Evolutionary conservation across 176 grass and related monocot species (phyloP), one percentile per base, ranked within the genome.

Genomic region (Saccharum officinarum): DNA sequence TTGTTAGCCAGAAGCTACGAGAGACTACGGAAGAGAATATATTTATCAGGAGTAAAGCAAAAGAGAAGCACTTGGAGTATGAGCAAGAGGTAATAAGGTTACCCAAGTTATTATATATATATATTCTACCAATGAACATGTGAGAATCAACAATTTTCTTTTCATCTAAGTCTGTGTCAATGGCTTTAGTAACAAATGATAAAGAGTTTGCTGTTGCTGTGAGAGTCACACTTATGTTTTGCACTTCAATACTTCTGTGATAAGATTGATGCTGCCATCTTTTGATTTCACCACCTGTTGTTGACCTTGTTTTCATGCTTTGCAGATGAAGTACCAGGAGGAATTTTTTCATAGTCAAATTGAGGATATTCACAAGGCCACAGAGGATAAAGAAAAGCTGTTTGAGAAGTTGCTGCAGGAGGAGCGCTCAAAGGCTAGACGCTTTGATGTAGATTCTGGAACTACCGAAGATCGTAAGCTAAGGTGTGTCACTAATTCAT

Each of bases 261-360:
- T 69, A 46, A 8, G 16, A 36, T 75, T 36, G 34, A 20, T 76
- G 65, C 12, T 73, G 36, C 5, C 20, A 55, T 75, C 15, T 65
- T 65, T 59, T 17, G 25, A 42, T 75, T 59, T 88, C 28, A 66
- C 87, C 18, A 40, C 12, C 18, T 23, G 41, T 68, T 16, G 31
- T n/a, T 86, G 16, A 81, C 57, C n/a, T 41, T 55, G 26, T 68
- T 83, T 90, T 6, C 87, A 40, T 72, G 44, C 23, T 69, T 83
- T 75, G 72, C 73, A 97, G 95, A 95, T 98, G 95, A 82, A 93
- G 4, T 83, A 59, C 38, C 93, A 93, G 69, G 91, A 98, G 39
- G 49, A 78, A 0, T 95, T 95, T 82, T 95, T 98, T 42, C 72
- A 91, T 76, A 89, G 83, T 22, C 91, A 98, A 75, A 95, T 95